Percentiles rank a stretch among this genome's conserved stretches.
phyloP scores from a whole-genome alignment of 2,329 filamentous ascomycete genomes.

The Exophiala sideris region DNA sequence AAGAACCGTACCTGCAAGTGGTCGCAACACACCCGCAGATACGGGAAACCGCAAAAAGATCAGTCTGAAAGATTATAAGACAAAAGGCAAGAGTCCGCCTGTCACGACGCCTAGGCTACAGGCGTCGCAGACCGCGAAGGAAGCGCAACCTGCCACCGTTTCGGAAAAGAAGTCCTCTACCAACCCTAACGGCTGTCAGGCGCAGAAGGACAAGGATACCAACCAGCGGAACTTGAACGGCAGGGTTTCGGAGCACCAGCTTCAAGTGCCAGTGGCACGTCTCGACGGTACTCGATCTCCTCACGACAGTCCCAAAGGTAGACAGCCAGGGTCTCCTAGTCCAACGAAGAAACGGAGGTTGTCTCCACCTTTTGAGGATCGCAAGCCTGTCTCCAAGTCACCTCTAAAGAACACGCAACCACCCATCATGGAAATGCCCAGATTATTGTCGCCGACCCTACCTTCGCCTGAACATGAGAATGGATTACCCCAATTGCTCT shows the following conservation, averaged over 20 bases:
- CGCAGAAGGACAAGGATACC: constrained; percentile 4
- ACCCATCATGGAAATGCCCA: constrained; percentile 20
- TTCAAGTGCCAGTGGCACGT: constrained; percentile 1
- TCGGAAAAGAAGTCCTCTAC: background rate
- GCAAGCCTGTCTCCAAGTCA: background rate
- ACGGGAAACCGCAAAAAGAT: constrained; percentile 57
- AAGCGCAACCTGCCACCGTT: background rate
- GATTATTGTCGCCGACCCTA: constrained; percentile 24
- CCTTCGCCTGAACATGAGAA: constrained; percentile 23
- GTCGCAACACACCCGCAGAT: constrained; percentile 40
- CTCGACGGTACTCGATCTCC: constrained; percentile 11
- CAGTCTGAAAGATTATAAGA: constrained; percentile 59
- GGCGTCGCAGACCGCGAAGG: background rate
- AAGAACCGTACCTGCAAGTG: constrained; percentile 34
- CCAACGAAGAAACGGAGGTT: constrained; percentile 41
- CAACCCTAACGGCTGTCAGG: background rate
- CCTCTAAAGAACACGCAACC: constrained; percentile 8
- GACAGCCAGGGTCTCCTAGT: constrained; percentile 27
- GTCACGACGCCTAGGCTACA: constrained; percentile 5
- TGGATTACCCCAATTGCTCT: constrained; percentile 24
- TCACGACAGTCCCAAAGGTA: background rate
- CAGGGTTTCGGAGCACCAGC: background rate
- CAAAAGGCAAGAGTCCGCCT: constrained; percentile 46
- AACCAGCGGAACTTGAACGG: background rate
- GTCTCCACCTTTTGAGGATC: constrained; percentile 29